A percentile compares a stretch with the other conserved stretches of the same genome.
Conservation (phyloP, 2,329 filamentous ascomycete species). For the Tetracladium maxilliforme region DNA sequence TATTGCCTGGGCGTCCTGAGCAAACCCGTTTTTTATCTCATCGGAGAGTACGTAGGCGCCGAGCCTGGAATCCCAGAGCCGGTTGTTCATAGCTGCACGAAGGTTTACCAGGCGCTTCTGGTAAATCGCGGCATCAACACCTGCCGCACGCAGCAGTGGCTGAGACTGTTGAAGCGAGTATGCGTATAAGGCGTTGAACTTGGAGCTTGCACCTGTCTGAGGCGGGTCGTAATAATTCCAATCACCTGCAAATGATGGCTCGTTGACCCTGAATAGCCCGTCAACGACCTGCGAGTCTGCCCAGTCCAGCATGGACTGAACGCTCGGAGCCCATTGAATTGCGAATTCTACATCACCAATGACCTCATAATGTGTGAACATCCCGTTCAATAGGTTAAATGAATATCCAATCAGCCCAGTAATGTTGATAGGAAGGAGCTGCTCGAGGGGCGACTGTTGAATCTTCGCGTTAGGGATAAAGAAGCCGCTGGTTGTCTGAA, state of each 20-base stretch:
- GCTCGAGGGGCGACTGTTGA: conserved; percentile 11
- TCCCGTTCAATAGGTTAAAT: conserved; percentile 14
- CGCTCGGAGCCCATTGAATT: conserved; percentile 11
- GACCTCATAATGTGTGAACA: conserved; percentile 12
- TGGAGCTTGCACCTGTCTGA: conserved; percentile 13
- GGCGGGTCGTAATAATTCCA: conserved; percentile 19
- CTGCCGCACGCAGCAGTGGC: conserved; percentile 8
- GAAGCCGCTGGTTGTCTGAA: conserved; percentile 14
- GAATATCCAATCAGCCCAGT: conserved; percentile 20
- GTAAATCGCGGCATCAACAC: conserved; percentile 9
- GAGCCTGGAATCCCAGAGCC: conserved; percentile 12
- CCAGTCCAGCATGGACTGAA: conserved; percentile 18
- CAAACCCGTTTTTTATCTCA: conserved; percentile 7
- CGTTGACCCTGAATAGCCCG: conserved; percentile 13
- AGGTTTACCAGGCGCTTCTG: conserved; percentile 10
- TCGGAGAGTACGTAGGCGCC: conserved; percentile 12
- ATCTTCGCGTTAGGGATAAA: conserved; percentile 17
- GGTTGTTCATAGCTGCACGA: conserved; percentile 10
- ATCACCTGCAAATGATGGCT: conserved; percentile 14
- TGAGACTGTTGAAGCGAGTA: conserved; percentile 14
- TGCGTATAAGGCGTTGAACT: conserved; percentile 17
- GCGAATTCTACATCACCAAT: conserved; percentile 14
- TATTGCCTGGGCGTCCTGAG: conserved; percentile 16
- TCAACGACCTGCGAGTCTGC: conserved; percentile 13
- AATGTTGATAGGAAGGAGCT: conserved; percentile 8